These are phyloP conservation scores for Gnaphalium uliginosum DNA, from an alignment of 129 eudicot species.

Conservation along the genomic window DNA sequence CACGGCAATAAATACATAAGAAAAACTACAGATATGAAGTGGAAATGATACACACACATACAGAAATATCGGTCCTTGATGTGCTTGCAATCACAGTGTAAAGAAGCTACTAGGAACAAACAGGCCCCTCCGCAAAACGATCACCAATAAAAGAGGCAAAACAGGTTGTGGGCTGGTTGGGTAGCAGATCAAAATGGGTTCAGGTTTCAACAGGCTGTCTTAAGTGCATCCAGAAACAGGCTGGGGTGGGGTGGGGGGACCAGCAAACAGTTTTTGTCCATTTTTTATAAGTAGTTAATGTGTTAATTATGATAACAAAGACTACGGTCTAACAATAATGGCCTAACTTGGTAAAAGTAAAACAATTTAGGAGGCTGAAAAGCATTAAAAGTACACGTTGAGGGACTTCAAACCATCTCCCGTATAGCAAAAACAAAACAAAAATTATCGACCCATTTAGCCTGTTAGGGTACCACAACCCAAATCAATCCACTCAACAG, in stretches of 20 bases:
- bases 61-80: neutral
- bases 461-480: neutral
- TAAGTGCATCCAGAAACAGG: neutral
- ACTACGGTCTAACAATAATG: neutral
- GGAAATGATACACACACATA: neutral
- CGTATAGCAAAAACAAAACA: neutral
- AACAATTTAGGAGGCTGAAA: neutral
- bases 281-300: neutral
- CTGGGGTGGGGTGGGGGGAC: neutral
- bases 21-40: slow-evolving; percentile 10
- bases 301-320: neutral
- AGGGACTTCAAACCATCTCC: neutral
- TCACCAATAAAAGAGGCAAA: slow-evolving; percentile 1
- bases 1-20: slow-evolving; percentile 21
- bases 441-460: neutral
- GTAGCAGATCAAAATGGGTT: neutral
- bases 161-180: neutral
- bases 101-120: slow-evolving; percentile 5
- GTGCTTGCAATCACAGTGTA: slow-evolving; percentile 8
- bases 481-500: neutral
- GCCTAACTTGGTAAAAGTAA: neutral
- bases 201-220: neutral
- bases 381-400: slow-evolving; percentile 12
- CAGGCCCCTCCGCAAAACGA: slow-evolving; percentile 3
- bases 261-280: neutral